These are phyloP conservation scores for Kuraishia piskuri DNA, from an alignment of 805 yeast species.

Conservation along the genomic window DNA sequence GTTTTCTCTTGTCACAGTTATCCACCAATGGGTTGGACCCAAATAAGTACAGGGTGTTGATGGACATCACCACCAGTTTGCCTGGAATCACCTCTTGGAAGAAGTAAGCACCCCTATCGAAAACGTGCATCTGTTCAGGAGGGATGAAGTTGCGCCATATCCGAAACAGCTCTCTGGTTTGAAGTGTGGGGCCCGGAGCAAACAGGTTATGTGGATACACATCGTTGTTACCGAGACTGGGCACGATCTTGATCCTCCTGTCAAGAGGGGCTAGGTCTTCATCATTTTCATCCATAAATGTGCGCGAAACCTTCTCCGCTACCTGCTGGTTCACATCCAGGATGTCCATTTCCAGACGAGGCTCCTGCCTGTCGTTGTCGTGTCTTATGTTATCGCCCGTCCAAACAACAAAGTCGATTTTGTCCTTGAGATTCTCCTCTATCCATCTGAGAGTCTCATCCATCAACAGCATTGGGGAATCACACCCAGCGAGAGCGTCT, in stretches of 20 bases:
- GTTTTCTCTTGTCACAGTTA: slow-evolving; percentile 59
- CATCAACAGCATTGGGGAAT: slow-evolving; percentile 57
- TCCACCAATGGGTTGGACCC: slow-evolving; percentile 78
- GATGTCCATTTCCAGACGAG: slow-evolving; percentile 67
- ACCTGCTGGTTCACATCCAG: slow-evolving; percentile 59
- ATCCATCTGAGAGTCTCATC: slow-evolving; percentile 63
- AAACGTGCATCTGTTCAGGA: slow-evolving; percentile 65
- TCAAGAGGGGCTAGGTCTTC: slow-evolving; percentile 16
- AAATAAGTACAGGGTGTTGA: slow-evolving; percentile 70
- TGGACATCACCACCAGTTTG: slow-evolving; percentile 67
- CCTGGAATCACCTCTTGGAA: slow-evolving; percentile 74
- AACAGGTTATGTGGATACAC: slow-evolving; percentile 84
- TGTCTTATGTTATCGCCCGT: slow-evolving; percentile 87
- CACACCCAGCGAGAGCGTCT: slow-evolving; percentile 71
- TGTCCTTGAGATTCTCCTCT: slow-evolving; percentile 51
- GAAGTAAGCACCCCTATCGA: slow-evolving; percentile 67
- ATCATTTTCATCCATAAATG: slow-evolving; percentile 42
- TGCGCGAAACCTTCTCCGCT: slow-evolving; percentile 39
- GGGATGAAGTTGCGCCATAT: slow-evolving; percentile 75
- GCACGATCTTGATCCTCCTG: slow-evolving; percentile 39
- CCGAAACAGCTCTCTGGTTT: slow-evolving; percentile 66
- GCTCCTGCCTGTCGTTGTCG: slow-evolving; percentile 67
- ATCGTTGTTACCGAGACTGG: slow-evolving; percentile 79
- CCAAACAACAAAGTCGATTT: slow-evolving; percentile 83
- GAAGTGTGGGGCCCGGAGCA: slow-evolving; percentile 83